Evolutionary conservation across 768 basidiomycete genomes (phyloP), one percentile per base, ranked within the genome.

Genomic region (Candolleomyces aberdarensis): DNA sequence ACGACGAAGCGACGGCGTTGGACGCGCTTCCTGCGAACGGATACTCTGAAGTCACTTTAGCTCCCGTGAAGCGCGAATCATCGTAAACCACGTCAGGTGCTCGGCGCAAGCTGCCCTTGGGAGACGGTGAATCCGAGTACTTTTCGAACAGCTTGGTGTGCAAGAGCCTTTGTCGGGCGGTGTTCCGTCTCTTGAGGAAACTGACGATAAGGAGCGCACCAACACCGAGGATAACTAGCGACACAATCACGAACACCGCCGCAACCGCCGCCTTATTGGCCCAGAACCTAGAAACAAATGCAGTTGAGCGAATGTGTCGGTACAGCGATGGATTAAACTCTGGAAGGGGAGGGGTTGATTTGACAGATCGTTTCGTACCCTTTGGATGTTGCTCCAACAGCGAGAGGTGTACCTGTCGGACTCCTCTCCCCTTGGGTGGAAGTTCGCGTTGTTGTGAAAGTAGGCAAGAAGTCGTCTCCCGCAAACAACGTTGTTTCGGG

Each of bases 251-350:
- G 57, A 76, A 78, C 19, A 70, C 73, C 20, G 71, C 75, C 5
- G 74, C 74, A 15, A 78, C 72, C 11, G 74, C 73, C n/a, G 65
- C 71, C 64, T 75, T 77, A 59, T 76, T 76, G 17, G 67, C 62
- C 72, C 69, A 75, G 58, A 78, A 76, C n/a, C 76, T 78, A 41
- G 49, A 51, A 31, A 51, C 49, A 29, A 51, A 20, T 22, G 43
- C 8, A 14, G 48, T 40, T 32, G 26, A 55, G 52, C 49, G 53
- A 58, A 58, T 58, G n/a, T 48, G 46, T 32, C 47, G 43, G 14
- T 26, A 43, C 19, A 44, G 56, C 36, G 22, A 22, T 44, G n/a
- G 20, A 7, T 8, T 14, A 48, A 22, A 48, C 39, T n/a, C 6
- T 53, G 15, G 49, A 36, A 9, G 3, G 48, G 48, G 13, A 36